These are phyloP conservation scores for Geoglossum cookeanum DNA, from an alignment of 2,329 filamentous ascomycete species.

Conservation along the genomic window DNA sequence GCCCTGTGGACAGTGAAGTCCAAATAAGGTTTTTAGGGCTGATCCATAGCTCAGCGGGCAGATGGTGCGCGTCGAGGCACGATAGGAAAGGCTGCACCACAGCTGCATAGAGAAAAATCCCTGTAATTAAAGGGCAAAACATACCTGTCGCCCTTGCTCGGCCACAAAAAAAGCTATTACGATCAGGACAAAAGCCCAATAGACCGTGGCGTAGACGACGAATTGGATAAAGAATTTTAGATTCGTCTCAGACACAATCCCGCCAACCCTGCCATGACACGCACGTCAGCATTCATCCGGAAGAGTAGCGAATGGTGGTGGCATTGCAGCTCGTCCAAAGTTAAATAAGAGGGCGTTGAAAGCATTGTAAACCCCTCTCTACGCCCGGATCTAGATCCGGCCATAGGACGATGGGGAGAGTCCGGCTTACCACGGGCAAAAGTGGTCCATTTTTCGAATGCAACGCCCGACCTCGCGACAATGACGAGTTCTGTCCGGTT, in stretches of 20 bases:
- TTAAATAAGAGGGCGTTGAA: too few species aligned
- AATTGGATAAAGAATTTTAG: conserved; percentile 94
- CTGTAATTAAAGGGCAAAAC: conserved; percentile 8
- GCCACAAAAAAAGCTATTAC: conserved; percentile 44
- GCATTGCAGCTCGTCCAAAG: background rate
- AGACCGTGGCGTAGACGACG: conserved; percentile 49
- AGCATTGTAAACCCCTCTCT: background rate
- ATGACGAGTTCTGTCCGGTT: conserved; percentile 74
- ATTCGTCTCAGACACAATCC: conserved; percentile 66
- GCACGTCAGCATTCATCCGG: background rate
- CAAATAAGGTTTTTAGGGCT: background rate
- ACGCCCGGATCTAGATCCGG: background rate
- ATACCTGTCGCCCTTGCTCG: conserved; percentile 29
- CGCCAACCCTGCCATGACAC: conserved; percentile 48
- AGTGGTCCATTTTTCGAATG: conserved; percentile 83
- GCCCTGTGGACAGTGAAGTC: background rate
- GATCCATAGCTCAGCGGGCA: background rate
- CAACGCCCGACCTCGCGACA: conserved; percentile 67
- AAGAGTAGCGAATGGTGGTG: background rate
- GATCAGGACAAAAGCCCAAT: conserved; percentile 44
- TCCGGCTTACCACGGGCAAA: conserved; percentile 55
- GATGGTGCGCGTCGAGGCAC: background rate
- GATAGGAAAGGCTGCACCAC: background rate
- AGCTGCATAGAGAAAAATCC: background rate
- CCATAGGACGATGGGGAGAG: background rate